phyloP scores from a whole-genome alignment of 129 eudicot species.

The Flaveria brownii region DNA sequence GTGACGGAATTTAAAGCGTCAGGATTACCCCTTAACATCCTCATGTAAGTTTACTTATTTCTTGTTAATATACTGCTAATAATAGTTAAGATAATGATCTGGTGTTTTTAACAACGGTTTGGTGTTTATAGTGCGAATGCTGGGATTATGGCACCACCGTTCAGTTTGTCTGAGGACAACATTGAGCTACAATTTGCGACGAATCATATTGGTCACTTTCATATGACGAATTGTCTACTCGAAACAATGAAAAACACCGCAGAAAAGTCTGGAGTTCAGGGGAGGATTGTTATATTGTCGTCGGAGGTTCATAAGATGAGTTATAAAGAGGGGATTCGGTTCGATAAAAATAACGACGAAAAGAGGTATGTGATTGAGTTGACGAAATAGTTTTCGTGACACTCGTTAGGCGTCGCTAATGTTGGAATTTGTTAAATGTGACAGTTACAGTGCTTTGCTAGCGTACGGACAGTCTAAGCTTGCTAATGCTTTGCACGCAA shows the following conservation, averaged over 20 bases:
- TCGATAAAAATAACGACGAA: constrained; percentile 70
- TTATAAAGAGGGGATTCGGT: constrained; percentile 68
- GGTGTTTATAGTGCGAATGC: constrained; percentile 65
- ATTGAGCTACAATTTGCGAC: constrained; percentile 88
- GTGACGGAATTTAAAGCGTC: constrained; percentile 57
- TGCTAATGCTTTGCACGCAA: constrained; percentile 81
- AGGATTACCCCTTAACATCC: constrained; percentile 68
- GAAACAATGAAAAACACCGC: constrained; percentile 82
- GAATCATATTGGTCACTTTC: constrained; percentile 83
- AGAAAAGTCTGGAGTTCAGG: constrained; percentile 54
- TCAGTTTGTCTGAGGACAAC: constrained; percentile 64
- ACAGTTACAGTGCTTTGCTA: constrained; percentile 35
- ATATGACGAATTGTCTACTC: constrained; percentile 64
- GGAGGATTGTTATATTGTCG: constrained; percentile 72
- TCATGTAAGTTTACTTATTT: constrained; percentile 55
- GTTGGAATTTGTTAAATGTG: neutral
- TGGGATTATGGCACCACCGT: constrained; percentile 87
- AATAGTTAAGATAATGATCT: no score
- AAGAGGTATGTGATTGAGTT: constrained; percentile 41
- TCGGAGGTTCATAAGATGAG: constrained; percentile 58
- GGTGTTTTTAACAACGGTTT: neutral
- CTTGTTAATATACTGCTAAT: no score
- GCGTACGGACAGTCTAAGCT: constrained; percentile 97
- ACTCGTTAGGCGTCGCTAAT: neutral
- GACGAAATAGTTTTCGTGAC: neutral